Base-by-base conservation (phyloP, 2,329 filamentous ascomycete species). In the Lachnellula occidentalis region DNA sequence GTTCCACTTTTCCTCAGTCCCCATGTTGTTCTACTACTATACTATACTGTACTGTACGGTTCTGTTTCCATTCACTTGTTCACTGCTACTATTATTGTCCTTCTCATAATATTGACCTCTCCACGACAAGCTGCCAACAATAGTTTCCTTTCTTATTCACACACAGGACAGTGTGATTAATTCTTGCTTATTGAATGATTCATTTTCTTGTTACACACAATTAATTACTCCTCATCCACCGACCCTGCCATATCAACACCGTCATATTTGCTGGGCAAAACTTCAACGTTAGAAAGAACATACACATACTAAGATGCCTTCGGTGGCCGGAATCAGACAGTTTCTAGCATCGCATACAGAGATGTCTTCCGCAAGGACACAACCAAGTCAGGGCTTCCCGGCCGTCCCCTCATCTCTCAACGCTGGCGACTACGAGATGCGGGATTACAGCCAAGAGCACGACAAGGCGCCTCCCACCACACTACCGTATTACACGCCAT, bases 401-500 rank as follows among this genome's bases (percentile, higher is more conserved):
- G 71, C 51, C 65, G 70, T 66, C 72, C 74, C 61, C 69, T 70
- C 59, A 50, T 57, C 60, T 50, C 63, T 69, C 54, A 61, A 66
- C 55, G 59, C 61, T 55, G 59, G 57, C 51, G 54, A 63, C 53
- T 61, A 67, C 53, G 67, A 67, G 58, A 60, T 69, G 62, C 61
- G 60, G 11, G 59, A 66, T 42, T 64, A 64, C 56, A 58, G 56
- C 34, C 24, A 46, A 17, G 45, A 57, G 17, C 36, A 61, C 17
- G 36, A 49, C 31, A 36, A 24, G 7, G 11, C 50, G 19, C 59
- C 58, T 48, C 68, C 80, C 69, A 78, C 78, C 70, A 85, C 87
- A 60, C 80, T 83, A 71, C 82, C 82, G 70, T 82, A 82, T 68
- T 80, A 88, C 67, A 96, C 91, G 60, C 92, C 94, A 58, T 97